These are phyloP conservation scores for Claviceps spartinae DNA, from an alignment of 2,329 filamentous ascomycete genomes.

Conservation along the genomic window DNA sequence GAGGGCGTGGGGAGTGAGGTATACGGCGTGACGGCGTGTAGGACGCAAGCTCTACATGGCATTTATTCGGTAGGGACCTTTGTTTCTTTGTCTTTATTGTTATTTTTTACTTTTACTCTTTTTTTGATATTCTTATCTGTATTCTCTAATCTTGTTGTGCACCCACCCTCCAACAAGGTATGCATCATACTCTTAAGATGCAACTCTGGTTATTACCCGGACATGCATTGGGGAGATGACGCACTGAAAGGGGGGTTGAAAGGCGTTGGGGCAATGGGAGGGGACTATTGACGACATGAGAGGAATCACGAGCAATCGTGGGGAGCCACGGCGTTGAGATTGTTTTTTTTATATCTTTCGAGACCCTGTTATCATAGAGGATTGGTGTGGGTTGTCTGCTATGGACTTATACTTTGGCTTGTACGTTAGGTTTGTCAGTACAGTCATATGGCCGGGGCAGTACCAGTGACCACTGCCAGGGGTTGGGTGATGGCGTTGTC, in stretches of 20 bases:
- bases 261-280: background rate
- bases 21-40: no score
- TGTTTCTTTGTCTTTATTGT: no score
- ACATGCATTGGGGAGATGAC: background rate
- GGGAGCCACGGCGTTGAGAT: conserved; percentile 2
- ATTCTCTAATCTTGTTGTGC: no score
- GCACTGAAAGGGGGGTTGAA: background rate
- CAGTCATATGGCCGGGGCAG: background rate
- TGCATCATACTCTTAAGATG: no score
- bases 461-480: background rate
- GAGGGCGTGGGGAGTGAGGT: background rate
- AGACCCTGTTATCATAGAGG: background rate
- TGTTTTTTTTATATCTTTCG: background rate
- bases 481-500: no score
- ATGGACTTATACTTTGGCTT: background rate
- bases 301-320: conserved; percentile 4
- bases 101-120: background rate
- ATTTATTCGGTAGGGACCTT: no score
- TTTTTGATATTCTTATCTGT: background rate
- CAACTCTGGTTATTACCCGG: background rate
- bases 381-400: background rate
- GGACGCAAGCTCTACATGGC: no score
- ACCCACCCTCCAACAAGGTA: no score
- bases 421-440: background rate
- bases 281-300: background rate